Evolutionary conservation across 192 early-diverging fungal genomes (phyloP).

Genomic region (Backusella morwellensis): DNA sequence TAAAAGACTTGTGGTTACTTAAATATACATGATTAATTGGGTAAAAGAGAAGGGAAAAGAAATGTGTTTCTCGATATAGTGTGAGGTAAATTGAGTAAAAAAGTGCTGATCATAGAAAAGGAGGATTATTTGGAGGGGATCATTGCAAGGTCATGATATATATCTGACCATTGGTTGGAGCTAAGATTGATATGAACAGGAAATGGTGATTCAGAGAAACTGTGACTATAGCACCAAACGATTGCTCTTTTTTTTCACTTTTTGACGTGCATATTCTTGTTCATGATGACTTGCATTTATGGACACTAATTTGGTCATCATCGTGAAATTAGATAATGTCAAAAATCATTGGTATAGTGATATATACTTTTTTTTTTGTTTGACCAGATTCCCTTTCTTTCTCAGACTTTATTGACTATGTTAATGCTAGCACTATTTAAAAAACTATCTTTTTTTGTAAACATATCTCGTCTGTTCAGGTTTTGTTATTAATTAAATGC

Average conservation of each 20-base stretch:
- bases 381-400: not conserved
- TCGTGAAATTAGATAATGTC: not conserved
- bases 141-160: too few relatives aligned
- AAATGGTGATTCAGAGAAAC: not conserved
- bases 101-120: not conserved
- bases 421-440: not conserved
- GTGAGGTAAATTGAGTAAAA: not conserved
- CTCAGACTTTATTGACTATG: not conserved
- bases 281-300: too few relatives aligned
- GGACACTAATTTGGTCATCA: too few relatives aligned
- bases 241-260: not conserved
- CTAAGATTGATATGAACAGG: not conserved
- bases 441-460: not conserved
- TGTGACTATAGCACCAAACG: not conserved
- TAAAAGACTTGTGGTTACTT: not conserved
- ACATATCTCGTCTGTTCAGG: not conserved
- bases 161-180: not conserved
- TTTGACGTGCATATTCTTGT: not conserved
- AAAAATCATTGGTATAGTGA: not conserved
- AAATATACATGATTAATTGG: not conserved
- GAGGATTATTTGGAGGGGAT: not conserved
- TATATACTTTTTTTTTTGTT: not conserved
- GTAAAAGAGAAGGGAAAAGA: not conserved
- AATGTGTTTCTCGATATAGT: not conserved
- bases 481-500: not conserved